A percentile compares a stretch with the other conserved stretches of the same genome.
phyloP scores from a whole-genome alignment of 2,329 filamentous ascomycete species.

The Chrysoporthe puriensis region DNA sequence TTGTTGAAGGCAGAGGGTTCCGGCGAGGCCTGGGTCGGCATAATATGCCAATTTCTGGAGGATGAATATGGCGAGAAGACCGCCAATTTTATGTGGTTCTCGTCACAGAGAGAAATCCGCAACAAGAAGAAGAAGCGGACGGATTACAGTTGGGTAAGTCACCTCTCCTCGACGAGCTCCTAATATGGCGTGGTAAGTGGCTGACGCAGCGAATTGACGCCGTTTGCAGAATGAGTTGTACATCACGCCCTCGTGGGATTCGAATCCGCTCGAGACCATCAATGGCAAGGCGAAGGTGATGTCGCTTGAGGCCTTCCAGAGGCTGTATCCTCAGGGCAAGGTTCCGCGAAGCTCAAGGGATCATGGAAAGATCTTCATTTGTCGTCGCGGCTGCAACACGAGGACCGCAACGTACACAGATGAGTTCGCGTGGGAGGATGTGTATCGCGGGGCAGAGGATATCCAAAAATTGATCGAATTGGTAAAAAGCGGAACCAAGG shows the following conservation, averaged over 20 bases:
- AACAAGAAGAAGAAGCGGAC: conserved; percentile 80
- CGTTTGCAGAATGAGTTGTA: conserved; percentile 79
- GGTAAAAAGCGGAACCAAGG: conserved; percentile 74
- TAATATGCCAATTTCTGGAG: conserved; percentile 82
- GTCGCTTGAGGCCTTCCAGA: conserved; percentile 70
- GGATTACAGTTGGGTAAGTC: conserved; percentile 71
- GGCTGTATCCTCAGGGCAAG: conserved; percentile 73
- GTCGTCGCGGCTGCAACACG: conserved; percentile 85
- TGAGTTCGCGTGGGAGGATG: conserved; percentile 88
- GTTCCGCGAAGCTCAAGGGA: conserved; percentile 74
- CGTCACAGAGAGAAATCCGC: conserved; percentile 84
- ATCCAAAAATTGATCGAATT: conserved; percentile 68
- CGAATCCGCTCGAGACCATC: conserved; percentile 85
- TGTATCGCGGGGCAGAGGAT: conserved; percentile 69
- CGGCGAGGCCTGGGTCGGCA: conserved; percentile 89
- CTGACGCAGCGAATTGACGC: neutral
- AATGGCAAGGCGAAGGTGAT: conserved; percentile 85
- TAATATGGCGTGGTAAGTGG: neutral
- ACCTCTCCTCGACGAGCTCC: neutral
- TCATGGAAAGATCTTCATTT: conserved; percentile 86
- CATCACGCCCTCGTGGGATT: conserved; percentile 83
- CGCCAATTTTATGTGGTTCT: conserved; percentile 95
- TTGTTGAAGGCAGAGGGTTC: conserved; percentile 85
- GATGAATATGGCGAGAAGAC: conserved; percentile 76
- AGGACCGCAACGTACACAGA: conserved; percentile 89